A percentile compares a stretch with the other conserved stretches of the same genome.
phyloP scores from a whole-genome alignment of 148 eudicot genomes.

The Tetragonia tetragonoides region DNA sequence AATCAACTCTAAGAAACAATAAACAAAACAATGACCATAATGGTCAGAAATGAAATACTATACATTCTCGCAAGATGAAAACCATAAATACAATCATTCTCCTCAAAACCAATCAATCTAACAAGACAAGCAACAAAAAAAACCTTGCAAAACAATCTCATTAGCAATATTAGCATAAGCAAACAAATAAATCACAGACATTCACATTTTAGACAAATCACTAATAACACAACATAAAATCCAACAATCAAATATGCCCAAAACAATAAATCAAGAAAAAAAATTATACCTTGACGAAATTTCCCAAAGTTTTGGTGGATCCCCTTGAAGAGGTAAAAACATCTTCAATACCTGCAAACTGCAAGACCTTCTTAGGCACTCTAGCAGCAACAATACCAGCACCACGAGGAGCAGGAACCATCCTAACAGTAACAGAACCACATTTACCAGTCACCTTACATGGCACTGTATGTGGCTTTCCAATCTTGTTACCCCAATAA shows the following conservation, averaged over 20 bases:
- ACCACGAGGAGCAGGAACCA: slow-evolving; percentile 90
- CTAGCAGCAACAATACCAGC: slow-evolving; percentile 86
- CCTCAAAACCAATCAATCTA: no score
- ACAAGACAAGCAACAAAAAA: neutral
- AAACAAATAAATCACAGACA: no score
- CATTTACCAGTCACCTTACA: slow-evolving; percentile 88
- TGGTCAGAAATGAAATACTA: no score
- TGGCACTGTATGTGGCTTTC: slow-evolving; percentile 76
- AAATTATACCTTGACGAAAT: slow-evolving; percentile 68
- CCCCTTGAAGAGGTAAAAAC: slow-evolving; percentile 85
- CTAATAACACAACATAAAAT: no score
- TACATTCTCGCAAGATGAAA: no score
- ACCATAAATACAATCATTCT: no score
- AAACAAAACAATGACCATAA: no score
- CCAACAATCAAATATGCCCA: neutral
- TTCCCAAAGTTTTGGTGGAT: slow-evolving; percentile 83
- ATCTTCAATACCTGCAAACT: slow-evolving; percentile 92
- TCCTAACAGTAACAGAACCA: slow-evolving; percentile 76
- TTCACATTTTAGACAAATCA: no score
- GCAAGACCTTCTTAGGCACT: slow-evolving; percentile 87
- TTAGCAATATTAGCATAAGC: no score
- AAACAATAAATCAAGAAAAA: no score
- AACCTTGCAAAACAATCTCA: no score
- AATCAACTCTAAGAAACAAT: no score
- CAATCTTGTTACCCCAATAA: slow-evolving; percentile 91